These are phyloP conservation scores for Penicillium psychrofluorescens DNA, from an alignment of 495 filamentous ascomycete genomes.

Conservation along the genomic window DNA sequence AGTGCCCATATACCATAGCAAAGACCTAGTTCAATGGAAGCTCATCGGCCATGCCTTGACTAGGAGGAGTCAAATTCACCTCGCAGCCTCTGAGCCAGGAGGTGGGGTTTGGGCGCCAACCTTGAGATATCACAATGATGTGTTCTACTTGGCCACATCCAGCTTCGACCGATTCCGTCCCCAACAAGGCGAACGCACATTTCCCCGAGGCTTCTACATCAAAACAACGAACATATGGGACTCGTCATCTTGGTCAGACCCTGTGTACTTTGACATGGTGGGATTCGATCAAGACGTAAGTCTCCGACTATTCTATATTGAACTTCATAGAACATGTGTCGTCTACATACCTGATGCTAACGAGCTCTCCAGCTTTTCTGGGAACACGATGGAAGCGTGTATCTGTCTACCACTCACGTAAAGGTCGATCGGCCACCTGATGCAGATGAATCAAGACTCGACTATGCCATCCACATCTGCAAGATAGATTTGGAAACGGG, in stretches of 20 bases:
- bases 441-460: background rate
- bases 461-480: conserved; percentile 4
- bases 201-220: conserved; percentile 41
- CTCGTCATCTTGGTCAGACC: conserved; percentile 46
- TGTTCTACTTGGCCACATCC: conserved; percentile 56
- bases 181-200: too few relatives aligned
- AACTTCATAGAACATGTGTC: too few relatives aligned
- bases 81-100: conserved; percentile 42
- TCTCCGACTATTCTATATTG: background rate
- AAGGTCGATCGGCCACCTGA: background rate
- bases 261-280: conserved; percentile 44
- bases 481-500: too few relatives aligned
- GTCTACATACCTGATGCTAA: too few relatives aligned
- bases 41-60: conserved; percentile 26
- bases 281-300: conserved; percentile 42
- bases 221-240: conserved; percentile 30
- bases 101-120: conserved; percentile 58
- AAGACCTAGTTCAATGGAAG: conserved; percentile 51
- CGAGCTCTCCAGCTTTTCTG: conserved; percentile 37
- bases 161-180: too few relatives aligned
- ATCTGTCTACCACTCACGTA: background rate
- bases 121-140: conserved; percentile 48
- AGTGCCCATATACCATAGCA: conserved; percentile 51
- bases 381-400: conserved; percentile 43
- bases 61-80: conserved; percentile 7